Percentiles rank a stretch among this genome's conserved stretches.
These are phyloP conservation scores for Thecaphora frezii DNA, from an alignment of 1,284 basidiomycete genomes.

Conservation along the genomic window DNA sequence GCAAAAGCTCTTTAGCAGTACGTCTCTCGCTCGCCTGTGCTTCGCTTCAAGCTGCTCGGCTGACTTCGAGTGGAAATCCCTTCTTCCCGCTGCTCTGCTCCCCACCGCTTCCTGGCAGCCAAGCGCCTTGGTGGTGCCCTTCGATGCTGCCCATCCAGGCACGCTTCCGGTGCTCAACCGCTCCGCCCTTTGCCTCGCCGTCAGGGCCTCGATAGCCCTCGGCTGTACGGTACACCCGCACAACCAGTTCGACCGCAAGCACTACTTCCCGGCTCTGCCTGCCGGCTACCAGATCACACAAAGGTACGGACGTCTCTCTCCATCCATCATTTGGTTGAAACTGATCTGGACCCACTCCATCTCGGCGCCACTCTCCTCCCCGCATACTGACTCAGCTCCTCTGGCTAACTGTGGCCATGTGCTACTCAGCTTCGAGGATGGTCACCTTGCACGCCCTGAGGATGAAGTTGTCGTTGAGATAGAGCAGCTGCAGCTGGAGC, in stretches of 20 bases:
- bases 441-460: constrained; percentile 57
- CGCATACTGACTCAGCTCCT: constrained; percentile 68
- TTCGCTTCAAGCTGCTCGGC: constrained; percentile 1
- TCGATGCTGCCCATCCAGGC: constrained; percentile 90
- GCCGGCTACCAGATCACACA: constrained; percentile 96
- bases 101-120: constrained; percentile 66
- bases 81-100: constrained; percentile 31
- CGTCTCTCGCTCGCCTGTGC: constrained; percentile 51
- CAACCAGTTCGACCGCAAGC: constrained; percentile 74
- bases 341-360: too few species aligned
- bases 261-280: constrained; percentile 94
- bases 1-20: constrained; percentile 86
- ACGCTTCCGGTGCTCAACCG: constrained; percentile 79
- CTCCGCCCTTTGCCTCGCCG: constrained; percentile 76
- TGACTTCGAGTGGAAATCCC: constrained; percentile 2
- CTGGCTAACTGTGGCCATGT: constrained; percentile 74
- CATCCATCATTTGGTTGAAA: too few species aligned
- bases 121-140: constrained; percentile 77
- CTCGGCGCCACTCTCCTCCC: too few species aligned
- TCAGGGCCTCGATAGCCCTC: constrained; percentile 81
- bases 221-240: constrained; percentile 66
- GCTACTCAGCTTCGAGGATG: constrained; percentile 60
- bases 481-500: constrained; percentile 92
- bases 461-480: constrained; percentile 69
- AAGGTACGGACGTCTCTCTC: constrained; percentile 68